Evolutionary conservation across 176 grass and related monocot species (phyloP), one percentile per base, ranked within the genome.

Genomic region (Triticum aestivum): DNA sequence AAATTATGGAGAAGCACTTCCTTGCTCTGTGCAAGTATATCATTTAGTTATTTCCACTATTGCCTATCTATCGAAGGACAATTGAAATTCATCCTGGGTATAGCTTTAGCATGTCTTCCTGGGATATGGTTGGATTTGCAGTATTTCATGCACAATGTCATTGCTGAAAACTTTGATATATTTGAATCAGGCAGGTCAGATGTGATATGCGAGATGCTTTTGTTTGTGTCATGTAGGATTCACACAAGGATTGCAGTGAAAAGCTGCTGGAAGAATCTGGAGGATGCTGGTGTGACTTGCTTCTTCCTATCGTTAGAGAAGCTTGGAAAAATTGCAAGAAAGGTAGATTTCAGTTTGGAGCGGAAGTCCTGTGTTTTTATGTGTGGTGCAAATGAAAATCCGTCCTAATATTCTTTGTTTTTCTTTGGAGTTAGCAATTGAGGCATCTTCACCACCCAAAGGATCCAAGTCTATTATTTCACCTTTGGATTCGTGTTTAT

Each of bases 241-340:
- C 97, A 61, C 94, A 97, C 51, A 91, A 88, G 85, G 87, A 86
- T 24, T 87, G 33, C 82, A 93, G 87, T 82, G 65, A 64, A 84
- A 97, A 81, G 61, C 85, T 99, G 70, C 90, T 87, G 23, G 87
- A 80, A 47, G 97, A 93, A 92, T 89, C 80, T 76, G 93, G 82
- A 91, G 97, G 92, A 90, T 85, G 89, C 62, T 99, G 97, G 97
- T 89, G 92, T 2, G 97, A 94, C 87, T 86, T 97, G 79, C 87
- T 99, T 61, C 81, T 93, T 75, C 84, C 94, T 79, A 87, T 93
- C 69, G n/a, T 99, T 85, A 91, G 92, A 82, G 92, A 97, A 82
- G 85, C 86, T 70, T 99, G 94, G 97, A 94, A 65, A 64, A 92
- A 88, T 59, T 99, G 94, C 90, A 99, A 94, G 90, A 94, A 92